These are phyloP conservation scores for Sporobolomyces phaffii DNA, from an alignment of 768 basidiomycete genomes.

Conservation along the genomic window DNA sequence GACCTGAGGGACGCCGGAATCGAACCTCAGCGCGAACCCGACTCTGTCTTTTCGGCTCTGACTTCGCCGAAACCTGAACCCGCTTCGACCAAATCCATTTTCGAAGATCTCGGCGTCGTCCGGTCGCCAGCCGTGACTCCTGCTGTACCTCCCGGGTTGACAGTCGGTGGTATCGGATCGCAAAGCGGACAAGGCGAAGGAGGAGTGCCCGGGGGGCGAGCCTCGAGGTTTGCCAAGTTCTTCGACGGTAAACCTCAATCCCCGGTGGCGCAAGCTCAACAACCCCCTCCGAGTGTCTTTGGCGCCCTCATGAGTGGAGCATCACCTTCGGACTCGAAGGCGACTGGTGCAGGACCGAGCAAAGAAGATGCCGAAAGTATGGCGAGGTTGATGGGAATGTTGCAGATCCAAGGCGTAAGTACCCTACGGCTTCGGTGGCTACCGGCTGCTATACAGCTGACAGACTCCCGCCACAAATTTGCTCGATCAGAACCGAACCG, in stretches of 20 bases:
- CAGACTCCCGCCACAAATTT: background rate
- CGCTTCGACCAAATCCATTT: constrained; percentile 20
- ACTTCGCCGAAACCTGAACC: background rate
- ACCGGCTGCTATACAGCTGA: background rate
- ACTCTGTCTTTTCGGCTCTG: constrained; percentile 10
- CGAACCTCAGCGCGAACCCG: background rate
- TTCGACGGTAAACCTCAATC: constrained; percentile 36
- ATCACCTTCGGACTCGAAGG: background rate
- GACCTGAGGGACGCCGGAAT: constrained; percentile 14
- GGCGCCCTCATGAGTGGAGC: constrained; percentile 22
- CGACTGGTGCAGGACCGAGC: background rate
- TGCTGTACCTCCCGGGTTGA: background rate
- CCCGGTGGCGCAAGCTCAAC: background rate
- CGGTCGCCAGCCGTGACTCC: background rate
- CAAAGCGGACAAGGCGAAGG: too few species aligned
- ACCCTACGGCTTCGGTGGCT: background rate
- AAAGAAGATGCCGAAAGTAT: constrained; percentile 36
- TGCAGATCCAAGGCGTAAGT: constrained; percentile 28
- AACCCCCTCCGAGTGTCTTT: constrained; percentile 29
- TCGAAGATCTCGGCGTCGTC: constrained; percentile 31
- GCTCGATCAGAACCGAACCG: constrained; percentile 1
- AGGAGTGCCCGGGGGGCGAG: background rate
- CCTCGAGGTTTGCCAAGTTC: constrained; percentile 37
- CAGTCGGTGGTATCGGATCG: background rate
- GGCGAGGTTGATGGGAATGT: constrained; percentile 32